Conservation (phyloP, 805 yeast genomes). For the Jamesozyma gamospora region DNA sequence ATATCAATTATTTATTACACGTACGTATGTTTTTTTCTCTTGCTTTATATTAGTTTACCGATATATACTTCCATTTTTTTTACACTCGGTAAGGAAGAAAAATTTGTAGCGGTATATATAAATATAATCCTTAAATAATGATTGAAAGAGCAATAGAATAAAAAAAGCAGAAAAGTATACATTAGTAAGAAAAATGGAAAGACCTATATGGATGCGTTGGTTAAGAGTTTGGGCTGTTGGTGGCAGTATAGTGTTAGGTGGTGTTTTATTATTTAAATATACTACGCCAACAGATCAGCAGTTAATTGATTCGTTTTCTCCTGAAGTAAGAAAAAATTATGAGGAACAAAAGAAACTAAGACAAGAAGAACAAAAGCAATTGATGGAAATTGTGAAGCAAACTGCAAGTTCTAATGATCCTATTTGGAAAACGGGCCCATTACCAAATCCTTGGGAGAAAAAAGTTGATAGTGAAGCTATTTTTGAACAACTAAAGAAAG, state of each 20-base stretch:
- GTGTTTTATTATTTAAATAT: slow-evolving; percentile 60
- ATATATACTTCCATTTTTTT: no score
- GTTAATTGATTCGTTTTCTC: slow-evolving; percentile 61
- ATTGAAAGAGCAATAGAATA: background rate
- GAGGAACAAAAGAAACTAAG: slow-evolving; percentile 54
- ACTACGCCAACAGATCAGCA: slow-evolving; percentile 83
- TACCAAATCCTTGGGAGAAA: slow-evolving; percentile 57
- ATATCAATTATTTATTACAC: no score
- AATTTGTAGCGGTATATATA: no score
- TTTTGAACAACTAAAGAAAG: slow-evolving; percentile 2
- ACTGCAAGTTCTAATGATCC: slow-evolving; percentile 67
- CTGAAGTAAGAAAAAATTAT: slow-evolving; percentile 71
- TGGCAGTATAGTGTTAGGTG: slow-evolving; percentile 58
- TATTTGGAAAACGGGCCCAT: slow-evolving; percentile 70
- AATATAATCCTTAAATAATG: no score
- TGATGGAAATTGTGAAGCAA: slow-evolving; percentile 54
- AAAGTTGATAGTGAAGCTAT: slow-evolving; percentile 1
- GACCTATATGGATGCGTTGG: slow-evolving; percentile 51
- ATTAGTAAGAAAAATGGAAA: slow-evolving; percentile 14
- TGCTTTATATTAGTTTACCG: no score
- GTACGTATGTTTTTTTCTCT: no score
- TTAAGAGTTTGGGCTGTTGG: slow-evolving; percentile 49
- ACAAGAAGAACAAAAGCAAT: slow-evolving; percentile 55
- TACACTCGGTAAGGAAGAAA: no score
- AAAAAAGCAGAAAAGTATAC: background rate